Base-by-base conservation (phyloP, 1,139 yeast genomes). In the Ashbya aceris region DNA sequence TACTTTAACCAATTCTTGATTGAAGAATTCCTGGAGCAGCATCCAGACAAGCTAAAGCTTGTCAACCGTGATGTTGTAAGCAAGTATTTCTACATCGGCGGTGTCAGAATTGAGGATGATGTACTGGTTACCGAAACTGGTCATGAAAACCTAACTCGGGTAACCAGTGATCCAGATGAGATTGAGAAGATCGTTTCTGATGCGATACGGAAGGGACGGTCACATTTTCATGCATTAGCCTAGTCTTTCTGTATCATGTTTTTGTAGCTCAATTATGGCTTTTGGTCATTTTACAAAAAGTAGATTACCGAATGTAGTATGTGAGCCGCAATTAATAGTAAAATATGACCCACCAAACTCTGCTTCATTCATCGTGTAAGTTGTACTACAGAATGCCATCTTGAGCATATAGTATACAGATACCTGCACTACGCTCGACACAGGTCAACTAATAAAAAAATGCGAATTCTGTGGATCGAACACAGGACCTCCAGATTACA, bases 21-120 rank as follows among this genome's bases (percentile, higher is more conserved):
- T 41, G 77, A 83, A 45, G 77, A 81, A 30, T 74, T 76, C 2
- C 65, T 83, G 52, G 47, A 46, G 9, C 68, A 76, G 44, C 75
- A 79, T 50, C 75, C 77, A 2, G 65, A 68, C 30, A 76, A 77
- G 54, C 56, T 69, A 33, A 77, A 77, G 55, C 85, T 67, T 61
- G 80, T 91, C 46, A 71, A 86, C 57, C 62, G 64, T 50, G 77
- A 74, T 0, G 77, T 81, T 1, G 69, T 91, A 50, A 79, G 83
- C 43, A 77, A 76, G 58, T 91, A 87, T 64, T 77, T 83, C 82
- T 75, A 81, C 50, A 77, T 91, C 46, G 98, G 98, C 17, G 98
- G 98, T 39, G 96, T 91, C 6, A 77, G 98, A 63, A 86, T 91
- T 47, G 98, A 91, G 63, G 98, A 91, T 59, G 96, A 89, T 57